Evolutionary conservation across 257 asterid species (phyloP).

Genomic region (Gentiana straminea): DNA sequence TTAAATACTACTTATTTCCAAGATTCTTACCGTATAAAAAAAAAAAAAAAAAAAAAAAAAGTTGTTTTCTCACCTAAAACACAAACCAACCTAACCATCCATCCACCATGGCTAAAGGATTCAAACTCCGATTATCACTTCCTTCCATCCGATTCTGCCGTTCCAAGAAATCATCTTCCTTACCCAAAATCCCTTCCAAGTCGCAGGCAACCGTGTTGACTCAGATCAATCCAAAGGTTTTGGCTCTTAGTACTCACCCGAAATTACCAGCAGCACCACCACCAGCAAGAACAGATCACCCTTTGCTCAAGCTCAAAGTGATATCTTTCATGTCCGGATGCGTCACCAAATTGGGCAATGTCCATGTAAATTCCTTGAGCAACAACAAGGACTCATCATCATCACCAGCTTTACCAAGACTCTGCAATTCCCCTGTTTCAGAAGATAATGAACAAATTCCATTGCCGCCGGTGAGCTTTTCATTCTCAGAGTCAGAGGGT

Average conservation of each 20-base stretch:
- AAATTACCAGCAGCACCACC: slow-evolving; percentile 36
- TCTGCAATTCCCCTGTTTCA: slow-evolving; percentile 23
- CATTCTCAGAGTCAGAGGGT: slow-evolving; percentile 20
- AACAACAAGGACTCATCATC: slow-evolving; percentile 2
- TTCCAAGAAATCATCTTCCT: slow-evolving; percentile 13
- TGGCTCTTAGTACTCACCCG: slow-evolving; percentile 26
- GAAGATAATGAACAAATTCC: slow-evolving; percentile 19
- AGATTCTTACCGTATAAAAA: too few species aligned
- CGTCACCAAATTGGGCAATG: slow-evolving; percentile 1
- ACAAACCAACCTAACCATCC: too few species aligned
- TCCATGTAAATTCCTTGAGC: slow-evolving; percentile 3
- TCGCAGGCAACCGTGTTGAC: slow-evolving; percentile 11
- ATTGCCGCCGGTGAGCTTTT: slow-evolving; percentile 7
- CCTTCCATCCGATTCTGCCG: slow-evolving; percentile 27
- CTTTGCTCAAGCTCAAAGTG: slow-evolving; percentile 20
- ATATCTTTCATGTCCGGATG: slow-evolving; percentile 10
- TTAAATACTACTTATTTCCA: too few species aligned
- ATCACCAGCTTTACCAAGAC: slow-evolving; percentile 13
- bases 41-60: too few species aligned
- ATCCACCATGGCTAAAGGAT: slow-evolving; percentile 18
- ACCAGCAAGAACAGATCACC: slow-evolving; percentile 33
- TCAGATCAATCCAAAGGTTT: slow-evolving; percentile 22
- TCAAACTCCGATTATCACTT: slow-evolving; percentile 21
- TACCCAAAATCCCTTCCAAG: slow-evolving; percentile 21
- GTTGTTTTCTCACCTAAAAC: too few species aligned